Evolutionary conservation across 805 yeast genomes (phyloP).

Genomic region (Saturnispora halmiae): DNA sequence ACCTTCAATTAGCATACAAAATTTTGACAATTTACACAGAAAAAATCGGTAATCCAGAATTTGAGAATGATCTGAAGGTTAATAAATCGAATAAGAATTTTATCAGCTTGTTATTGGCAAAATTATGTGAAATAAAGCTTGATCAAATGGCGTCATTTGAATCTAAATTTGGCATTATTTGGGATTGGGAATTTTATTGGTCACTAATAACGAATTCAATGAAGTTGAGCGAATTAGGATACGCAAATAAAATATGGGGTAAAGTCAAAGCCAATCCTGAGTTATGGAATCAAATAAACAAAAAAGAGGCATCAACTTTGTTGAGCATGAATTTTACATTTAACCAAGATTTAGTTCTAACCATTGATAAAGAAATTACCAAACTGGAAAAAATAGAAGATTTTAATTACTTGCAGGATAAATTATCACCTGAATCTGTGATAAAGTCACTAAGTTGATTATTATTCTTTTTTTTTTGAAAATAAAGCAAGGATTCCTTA

Average conservation of each 20-base stretch:
- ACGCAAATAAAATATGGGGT: slow-evolving; percentile 2
- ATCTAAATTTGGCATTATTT: background rate
- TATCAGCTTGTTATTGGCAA: background rate
- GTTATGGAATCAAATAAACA: slow-evolving; percentile 2
- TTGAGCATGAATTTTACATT: slow-evolving; percentile 5
- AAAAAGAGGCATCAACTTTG: background rate
- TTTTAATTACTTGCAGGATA: background rate
- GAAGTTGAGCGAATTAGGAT: background rate
- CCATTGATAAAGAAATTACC: background rate
- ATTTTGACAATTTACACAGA: slow-evolving; percentile 4
- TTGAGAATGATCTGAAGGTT: background rate
- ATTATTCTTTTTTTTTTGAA: background rate
- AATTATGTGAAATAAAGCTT: background rate
- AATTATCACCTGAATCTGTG: slow-evolving; percentile 5
- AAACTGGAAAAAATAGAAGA: background rate
- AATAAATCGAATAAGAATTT: background rate
- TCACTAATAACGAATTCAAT: background rate
- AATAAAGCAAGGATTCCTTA: background rate
- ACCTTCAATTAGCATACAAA: slow-evolving; percentile 8
- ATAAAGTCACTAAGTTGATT: background rate
- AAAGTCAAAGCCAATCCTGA: background rate
- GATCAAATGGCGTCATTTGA: background rate
- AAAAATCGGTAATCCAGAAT: background rate
- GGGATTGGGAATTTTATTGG: slow-evolving; percentile 8
- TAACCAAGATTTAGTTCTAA: background rate